phyloP scores from a whole-genome alignment of 2,329 filamentous ascomycete species.

The Aureobasidium leucospermi region DNA sequence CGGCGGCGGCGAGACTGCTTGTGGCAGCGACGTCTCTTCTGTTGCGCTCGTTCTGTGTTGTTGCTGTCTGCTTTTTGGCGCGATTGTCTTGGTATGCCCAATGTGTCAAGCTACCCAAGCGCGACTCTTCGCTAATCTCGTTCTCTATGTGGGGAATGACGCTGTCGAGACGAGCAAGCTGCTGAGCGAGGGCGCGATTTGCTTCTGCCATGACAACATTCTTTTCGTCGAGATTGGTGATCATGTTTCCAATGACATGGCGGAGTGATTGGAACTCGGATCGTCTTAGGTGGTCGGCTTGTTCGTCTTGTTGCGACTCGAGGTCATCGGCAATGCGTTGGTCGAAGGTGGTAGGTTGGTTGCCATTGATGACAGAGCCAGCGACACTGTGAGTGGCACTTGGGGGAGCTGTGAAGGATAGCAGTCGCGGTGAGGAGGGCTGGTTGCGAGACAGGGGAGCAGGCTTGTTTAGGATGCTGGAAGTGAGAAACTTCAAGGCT shows the following conservation, averaged over 20 bases:
- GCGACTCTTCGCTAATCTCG: slow-evolving; percentile 91
- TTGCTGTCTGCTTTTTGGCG: slow-evolving; percentile 43
- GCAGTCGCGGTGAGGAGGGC: slow-evolving; percentile 20
- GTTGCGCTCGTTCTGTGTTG: slow-evolving; percentile 60
- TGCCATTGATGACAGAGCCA: slow-evolving; percentile 32
- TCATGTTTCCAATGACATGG: slow-evolving; percentile 71
- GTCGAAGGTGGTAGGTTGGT: slow-evolving; percentile 16
- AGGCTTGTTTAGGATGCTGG: slow-evolving; percentile 47
- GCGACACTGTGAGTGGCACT: slow-evolving; percentile 31
- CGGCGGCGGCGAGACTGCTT: slow-evolving; percentile 61
- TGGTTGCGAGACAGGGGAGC: slow-evolving; percentile 31
- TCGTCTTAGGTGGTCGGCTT: slow-evolving; percentile 57
- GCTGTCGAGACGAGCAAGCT: slow-evolving; percentile 75
- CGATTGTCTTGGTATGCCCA: slow-evolving; percentile 90
- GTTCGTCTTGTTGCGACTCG: slow-evolving; percentile 23
- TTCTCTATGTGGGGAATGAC: slow-evolving; percentile 78
- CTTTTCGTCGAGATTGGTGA: slow-evolving; percentile 91
- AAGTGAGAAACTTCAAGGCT: slow-evolving; percentile 67
- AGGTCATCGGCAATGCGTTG: slow-evolving; percentile 13
- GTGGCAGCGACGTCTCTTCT: slow-evolving; percentile 71
- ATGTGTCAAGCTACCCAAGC: slow-evolving; percentile 82
- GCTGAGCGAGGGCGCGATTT: slow-evolving; percentile 79
- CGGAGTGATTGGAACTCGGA: slow-evolving; percentile 73
- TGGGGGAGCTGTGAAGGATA: slow-evolving; percentile 33
- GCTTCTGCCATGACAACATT: slow-evolving; percentile 93